These are phyloP conservation scores for Trypanosomatidae sp. DNA, from an alignment of 208 protist species.

Conservation along the genomic window DNA sequence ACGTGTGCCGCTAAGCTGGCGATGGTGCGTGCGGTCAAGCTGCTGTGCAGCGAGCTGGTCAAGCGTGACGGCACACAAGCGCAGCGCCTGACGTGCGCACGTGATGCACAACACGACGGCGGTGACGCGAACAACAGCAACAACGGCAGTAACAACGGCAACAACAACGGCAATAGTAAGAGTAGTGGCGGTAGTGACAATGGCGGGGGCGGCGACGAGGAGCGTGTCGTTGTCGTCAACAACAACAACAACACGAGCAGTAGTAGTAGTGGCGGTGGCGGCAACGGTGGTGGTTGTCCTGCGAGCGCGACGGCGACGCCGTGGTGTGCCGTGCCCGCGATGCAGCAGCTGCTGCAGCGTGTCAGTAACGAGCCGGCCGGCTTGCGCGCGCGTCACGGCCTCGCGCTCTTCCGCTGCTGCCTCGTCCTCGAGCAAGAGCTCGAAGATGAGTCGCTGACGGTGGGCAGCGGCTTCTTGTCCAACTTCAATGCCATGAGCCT, in stretches of 20 bases:
- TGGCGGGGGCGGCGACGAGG: conserved; percentile 9
- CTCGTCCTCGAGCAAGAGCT: conserved; percentile 42
- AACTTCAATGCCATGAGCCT: conserved; percentile 7
- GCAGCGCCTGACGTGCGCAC: too few relatives aligned
- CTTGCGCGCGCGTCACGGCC: conserved; percentile 42
- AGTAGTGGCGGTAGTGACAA: conserved; percentile 12
- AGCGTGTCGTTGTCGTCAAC: conserved; percentile 5
- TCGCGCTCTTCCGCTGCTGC: conserved; percentile 68
- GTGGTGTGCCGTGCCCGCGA: conserved; percentile 11
- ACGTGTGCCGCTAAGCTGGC: too few relatives aligned
- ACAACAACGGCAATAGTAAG: too few relatives aligned
- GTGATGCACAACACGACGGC: too few relatives aligned
- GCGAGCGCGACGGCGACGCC: conserved; percentile 5
- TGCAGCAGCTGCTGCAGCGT: conserved; percentile 27
- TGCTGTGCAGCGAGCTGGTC: too few relatives aligned
- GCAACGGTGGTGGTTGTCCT: background rate
- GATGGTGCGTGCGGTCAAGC: too few relatives aligned
- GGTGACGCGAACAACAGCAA: too few relatives aligned
- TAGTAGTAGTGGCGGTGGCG: conserved; percentile 15
- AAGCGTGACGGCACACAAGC: too few relatives aligned
- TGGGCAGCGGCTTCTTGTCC: conserved; percentile 26
- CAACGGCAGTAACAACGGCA: too few relatives aligned
- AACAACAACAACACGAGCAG: conserved; percentile 11
- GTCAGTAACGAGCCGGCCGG: conserved; percentile 24
- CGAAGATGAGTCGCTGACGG: conserved; percentile 51